These are phyloP conservation scores for Pseudogymnoascus sp. DNA, from an alignment of 2,329 filamentous ascomycete genomes.

Conservation along the genomic window DNA sequence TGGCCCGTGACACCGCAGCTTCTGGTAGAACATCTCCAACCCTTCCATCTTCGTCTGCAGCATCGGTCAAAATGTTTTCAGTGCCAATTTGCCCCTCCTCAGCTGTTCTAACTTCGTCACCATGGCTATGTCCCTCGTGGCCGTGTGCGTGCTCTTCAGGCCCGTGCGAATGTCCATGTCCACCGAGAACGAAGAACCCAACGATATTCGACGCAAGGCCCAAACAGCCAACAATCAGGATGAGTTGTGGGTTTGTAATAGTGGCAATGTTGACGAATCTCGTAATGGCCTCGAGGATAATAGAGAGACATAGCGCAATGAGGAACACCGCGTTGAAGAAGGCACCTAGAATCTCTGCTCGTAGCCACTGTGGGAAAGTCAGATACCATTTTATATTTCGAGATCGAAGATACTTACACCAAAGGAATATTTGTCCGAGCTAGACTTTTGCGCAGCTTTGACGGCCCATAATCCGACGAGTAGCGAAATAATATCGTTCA, in stretches of 20 bases:
- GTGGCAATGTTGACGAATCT: slow-evolving; percentile 86
- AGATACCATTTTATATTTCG: slow-evolving; percentile 14
- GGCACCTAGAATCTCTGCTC: slow-evolving; percentile 91
- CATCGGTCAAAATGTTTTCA: slow-evolving; percentile 30
- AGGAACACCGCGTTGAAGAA: slow-evolving; percentile 97
- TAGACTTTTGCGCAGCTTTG: slow-evolving; percentile 73
- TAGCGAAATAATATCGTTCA: slow-evolving; percentile 96
- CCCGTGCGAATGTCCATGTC: slow-evolving; percentile 79
- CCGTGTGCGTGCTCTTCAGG: slow-evolving; percentile 40
- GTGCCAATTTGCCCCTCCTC: slow-evolving; percentile 31
- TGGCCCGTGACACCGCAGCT: slow-evolving; percentile 46
- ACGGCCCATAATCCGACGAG: slow-evolving; percentile 93
- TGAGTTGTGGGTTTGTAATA: slow-evolving; percentile 75
- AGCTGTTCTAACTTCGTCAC: slow-evolving; percentile 24
- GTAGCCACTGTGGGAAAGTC: slow-evolving; percentile 63
- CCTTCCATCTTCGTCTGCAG: slow-evolving; percentile 50
- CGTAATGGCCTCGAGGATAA: slow-evolving; percentile 89
- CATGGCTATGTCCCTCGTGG: slow-evolving; percentile 34
- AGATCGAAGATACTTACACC: slow-evolving; percentile 52
- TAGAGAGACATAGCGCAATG: slow-evolving; percentile 90
- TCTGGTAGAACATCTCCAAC: slow-evolving; percentile 56
- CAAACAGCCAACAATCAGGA: slow-evolving; percentile 79
- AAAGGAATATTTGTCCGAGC: slow-evolving; percentile 89
- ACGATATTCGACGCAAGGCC: slow-evolving; percentile 83
- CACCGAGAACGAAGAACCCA: slow-evolving; percentile 84